Evolutionary conservation across 2,329 filamentous ascomycete genomes (phyloP).

Genomic region (Emmonsiellopsis sp.): DNA sequence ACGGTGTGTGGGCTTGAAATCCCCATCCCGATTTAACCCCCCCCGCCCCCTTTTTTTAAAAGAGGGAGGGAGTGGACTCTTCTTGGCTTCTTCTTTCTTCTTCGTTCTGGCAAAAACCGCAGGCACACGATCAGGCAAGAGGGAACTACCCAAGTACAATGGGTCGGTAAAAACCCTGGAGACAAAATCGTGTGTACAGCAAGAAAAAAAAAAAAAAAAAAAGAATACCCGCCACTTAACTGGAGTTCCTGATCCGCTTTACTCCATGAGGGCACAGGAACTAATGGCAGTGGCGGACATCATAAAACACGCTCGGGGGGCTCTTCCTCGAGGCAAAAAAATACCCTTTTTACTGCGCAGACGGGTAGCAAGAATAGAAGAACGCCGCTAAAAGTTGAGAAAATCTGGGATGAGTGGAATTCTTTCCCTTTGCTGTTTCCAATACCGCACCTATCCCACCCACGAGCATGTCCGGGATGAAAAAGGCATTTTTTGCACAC

Average conservation of each 20-base stretch:
- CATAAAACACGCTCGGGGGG: neutral
- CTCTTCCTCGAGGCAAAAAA: too few species aligned
- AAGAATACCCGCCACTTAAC: conserved; percentile 21
- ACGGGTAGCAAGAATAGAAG: too few species aligned
- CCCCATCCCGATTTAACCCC: neutral
- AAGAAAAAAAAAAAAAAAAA: neutral
- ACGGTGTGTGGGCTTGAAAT: neutral
- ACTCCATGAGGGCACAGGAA: conserved; percentile 33
- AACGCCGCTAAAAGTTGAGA: too few species aligned
- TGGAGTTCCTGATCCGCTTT: conserved; percentile 33
- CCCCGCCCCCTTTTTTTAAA: neutral
- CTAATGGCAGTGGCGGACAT: conserved; percentile 37
- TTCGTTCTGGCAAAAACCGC: neutral
- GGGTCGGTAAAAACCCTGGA: neutral
- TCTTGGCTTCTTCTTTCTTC: neutral
- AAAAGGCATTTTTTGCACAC: too few species aligned
- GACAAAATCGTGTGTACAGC: neutral
- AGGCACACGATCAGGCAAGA: neutral
- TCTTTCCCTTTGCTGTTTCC: too few species aligned
- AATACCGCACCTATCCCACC: too few species aligned
- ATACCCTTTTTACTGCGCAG: too few species aligned
- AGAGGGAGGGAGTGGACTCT: neutral
- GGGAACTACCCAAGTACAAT: neutral
- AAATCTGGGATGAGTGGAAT: too few species aligned
- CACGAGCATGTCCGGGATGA: too few species aligned